These are phyloP conservation scores for Colletotrichum echinochloae DNA, from an alignment of 2,329 filamentous ascomycete species.

Conservation along the genomic window DNA sequence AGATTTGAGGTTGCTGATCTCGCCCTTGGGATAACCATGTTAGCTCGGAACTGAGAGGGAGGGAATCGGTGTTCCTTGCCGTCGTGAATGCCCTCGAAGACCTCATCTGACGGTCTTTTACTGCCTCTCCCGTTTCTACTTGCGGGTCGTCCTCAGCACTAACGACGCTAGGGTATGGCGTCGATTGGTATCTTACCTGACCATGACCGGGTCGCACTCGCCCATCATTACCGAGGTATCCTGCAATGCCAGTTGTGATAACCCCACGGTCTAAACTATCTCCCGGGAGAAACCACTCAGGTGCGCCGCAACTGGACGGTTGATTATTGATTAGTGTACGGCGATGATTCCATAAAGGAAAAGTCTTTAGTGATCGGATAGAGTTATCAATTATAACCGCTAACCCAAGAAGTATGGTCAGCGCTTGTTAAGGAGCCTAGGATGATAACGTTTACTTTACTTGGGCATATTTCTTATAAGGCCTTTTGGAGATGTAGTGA, in stretches of 20 bases:
- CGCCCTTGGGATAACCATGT: too few species aligned
- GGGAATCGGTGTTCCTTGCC: too few species aligned
- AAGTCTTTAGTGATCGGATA: background rate
- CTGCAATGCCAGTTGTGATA: background rate
- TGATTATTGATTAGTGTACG: background rate
- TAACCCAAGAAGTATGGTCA: background rate
- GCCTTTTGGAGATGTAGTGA: too few species aligned
- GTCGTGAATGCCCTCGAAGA: too few species aligned
- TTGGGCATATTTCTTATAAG: too few species aligned
- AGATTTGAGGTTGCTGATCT: too few species aligned
- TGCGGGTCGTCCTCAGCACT: background rate
- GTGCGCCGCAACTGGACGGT: too few species aligned
- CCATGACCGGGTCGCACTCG: background rate
- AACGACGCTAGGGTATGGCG: too few species aligned
- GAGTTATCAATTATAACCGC: background rate
- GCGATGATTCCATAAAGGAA: background rate
- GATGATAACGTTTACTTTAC: background rate
- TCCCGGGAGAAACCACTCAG: background rate
- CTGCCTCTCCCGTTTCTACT: background rate
- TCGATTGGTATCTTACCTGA: background rate
- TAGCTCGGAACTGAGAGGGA: too few species aligned
- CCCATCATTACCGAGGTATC: slow-evolving; percentile 3
- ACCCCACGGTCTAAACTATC: background rate
- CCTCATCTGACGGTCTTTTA: too few species aligned
- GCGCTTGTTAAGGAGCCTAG: background rate